phyloP scores from a whole-genome alignment of 2,329 filamentous ascomycete genomes.

The Ceratocystis huliohia region DNA sequence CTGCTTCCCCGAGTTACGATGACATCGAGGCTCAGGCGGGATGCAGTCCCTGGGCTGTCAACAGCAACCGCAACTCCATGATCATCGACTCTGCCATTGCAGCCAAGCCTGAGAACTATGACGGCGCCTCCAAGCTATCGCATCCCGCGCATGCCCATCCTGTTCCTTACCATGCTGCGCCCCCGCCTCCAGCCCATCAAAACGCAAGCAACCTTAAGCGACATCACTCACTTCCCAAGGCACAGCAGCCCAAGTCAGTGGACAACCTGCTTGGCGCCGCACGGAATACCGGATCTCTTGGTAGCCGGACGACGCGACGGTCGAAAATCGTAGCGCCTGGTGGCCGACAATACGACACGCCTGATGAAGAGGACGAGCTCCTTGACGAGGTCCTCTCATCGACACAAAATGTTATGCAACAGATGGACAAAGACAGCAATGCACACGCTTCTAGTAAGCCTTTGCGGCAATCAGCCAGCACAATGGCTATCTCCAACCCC shows the following conservation, averaged over 20 bases:
- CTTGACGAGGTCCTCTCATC: slow-evolving; percentile 77
- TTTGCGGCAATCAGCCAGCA: slow-evolving; percentile 51
- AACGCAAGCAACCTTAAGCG: slow-evolving; percentile 45
- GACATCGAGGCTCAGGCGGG: slow-evolving; percentile 89
- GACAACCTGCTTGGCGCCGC: slow-evolving; percentile 47
- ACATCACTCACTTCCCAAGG: slow-evolving; percentile 48
- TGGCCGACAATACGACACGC: slow-evolving; percentile 78
- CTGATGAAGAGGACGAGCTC: slow-evolving; percentile 92
- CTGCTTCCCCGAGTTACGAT: slow-evolving; percentile 65
- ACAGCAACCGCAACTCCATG: slow-evolving; percentile 70
- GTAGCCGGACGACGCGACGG: slow-evolving; percentile 45
- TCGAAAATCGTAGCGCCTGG: slow-evolving; percentile 59
- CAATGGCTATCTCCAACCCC: slow-evolving; percentile 47
- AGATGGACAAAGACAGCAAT: slow-evolving; percentile 46
- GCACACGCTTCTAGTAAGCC: slow-evolving; percentile 26
- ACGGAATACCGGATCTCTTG: slow-evolving; percentile 28
- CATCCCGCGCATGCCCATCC: slow-evolving; percentile 33
- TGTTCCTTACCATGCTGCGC: slow-evolving; percentile 34
- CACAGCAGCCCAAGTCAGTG: slow-evolving; percentile 49
- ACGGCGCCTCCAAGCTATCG: slow-evolving; percentile 41
- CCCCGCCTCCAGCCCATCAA: slow-evolving; percentile 43
- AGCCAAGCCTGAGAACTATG: slow-evolving; percentile 44
- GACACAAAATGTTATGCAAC: slow-evolving; percentile 60
- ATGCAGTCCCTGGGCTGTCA: slow-evolving; percentile 65
- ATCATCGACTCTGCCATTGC: slow-evolving; percentile 50